Evolutionary conservation across 768 basidiomycete genomes (phyloP).

Genomic region (Tylopilus subfusipes): DNA sequence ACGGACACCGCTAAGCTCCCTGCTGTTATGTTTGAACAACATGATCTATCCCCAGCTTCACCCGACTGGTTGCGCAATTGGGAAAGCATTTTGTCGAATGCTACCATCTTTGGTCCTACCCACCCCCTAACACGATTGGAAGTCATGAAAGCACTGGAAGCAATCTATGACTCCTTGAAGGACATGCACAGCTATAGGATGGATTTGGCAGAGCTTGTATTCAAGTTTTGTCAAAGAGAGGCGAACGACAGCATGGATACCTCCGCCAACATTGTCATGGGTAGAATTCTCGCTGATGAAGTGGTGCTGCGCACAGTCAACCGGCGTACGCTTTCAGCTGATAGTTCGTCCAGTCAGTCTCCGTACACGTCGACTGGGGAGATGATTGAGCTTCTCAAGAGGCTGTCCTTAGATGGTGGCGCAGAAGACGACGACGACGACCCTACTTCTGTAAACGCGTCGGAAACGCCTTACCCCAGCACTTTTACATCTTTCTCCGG

Average conservation of each 20-base stretch:
- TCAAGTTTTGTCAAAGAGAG: conserved; percentile 44
- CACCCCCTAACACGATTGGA: conserved; percentile 53
- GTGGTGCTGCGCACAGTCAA: conserved; percentile 55
- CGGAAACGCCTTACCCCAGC: conserved; percentile 39
- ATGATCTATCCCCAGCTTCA: conserved; percentile 67
- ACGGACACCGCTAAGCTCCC: conserved; percentile 62
- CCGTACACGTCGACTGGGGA: conserved; percentile 18
- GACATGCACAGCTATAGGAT: conserved; percentile 67
- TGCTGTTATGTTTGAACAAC: conserved; percentile 58
- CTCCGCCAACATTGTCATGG: conserved; percentile 34
- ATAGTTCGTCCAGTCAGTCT: conserved; percentile 15
- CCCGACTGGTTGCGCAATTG: conserved; percentile 71
- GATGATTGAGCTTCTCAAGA: conserved; percentile 41
- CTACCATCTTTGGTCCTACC: conserved; percentile 38
- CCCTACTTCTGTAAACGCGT: conserved; percentile 37
- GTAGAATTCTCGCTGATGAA: conserved; percentile 68
- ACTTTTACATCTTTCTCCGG: conserved; percentile 26
- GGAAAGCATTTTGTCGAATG: conserved; percentile 52
- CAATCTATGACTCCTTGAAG: conserved; percentile 60
- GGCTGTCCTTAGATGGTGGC: conserved; percentile 35
- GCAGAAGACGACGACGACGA: conserved; percentile 45
- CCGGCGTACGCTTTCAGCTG: conserved; percentile 17
- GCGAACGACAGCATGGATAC: conserved; percentile 28
- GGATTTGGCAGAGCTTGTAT: conserved; percentile 51
- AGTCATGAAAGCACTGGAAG: conserved; percentile 54